phyloP scores from a whole-genome alignment of 768 basidiomycete species.

The Wakefieldia striispora region DNA sequence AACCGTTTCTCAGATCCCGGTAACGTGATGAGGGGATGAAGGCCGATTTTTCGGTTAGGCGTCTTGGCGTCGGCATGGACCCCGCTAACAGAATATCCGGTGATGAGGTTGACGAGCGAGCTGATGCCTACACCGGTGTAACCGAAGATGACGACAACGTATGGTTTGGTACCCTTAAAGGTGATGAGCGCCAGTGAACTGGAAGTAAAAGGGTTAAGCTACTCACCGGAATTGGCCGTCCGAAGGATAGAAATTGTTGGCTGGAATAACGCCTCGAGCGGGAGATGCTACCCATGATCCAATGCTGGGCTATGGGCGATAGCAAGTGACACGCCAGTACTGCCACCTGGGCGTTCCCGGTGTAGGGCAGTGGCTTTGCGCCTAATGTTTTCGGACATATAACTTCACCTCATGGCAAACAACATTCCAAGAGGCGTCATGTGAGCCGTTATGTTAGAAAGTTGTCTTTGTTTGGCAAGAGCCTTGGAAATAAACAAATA shows the following conservation, averaged over 20 bases:
- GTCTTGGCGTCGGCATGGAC: conserved; percentile 11
- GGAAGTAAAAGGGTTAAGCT: not conserved
- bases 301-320: not conserved
- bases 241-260: not conserved
- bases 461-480: conserved; percentile 7
- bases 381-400: not conserved
- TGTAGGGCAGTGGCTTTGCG: not conserved
- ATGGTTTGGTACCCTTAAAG: conserved; percentile 5
- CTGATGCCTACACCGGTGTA: conserved; percentile 29
- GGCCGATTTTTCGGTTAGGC: not conserved
- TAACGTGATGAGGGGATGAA: not conserved
- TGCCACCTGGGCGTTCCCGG: not conserved
- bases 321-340: not conserved
- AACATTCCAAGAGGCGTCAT: not conserved
- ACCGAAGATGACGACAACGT: conserved; percentile 29
- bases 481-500: conserved; percentile 10
- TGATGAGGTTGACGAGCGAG: conserved; percentile 29
- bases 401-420: conserved; percentile 16
- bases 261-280: not conserved
- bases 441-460: not conserved
- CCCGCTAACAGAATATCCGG: conserved; percentile 15
- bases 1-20: conserved; percentile 1
- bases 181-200: not conserved
- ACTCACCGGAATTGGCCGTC: conserved; percentile 4
- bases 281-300: not conserved